Percentiles rank a stretch among this genome's conserved stretches.
Conservation (phyloP, 768 basidiomycete genomes). For the Porphyrellus cyaneotinctus region DNA sequence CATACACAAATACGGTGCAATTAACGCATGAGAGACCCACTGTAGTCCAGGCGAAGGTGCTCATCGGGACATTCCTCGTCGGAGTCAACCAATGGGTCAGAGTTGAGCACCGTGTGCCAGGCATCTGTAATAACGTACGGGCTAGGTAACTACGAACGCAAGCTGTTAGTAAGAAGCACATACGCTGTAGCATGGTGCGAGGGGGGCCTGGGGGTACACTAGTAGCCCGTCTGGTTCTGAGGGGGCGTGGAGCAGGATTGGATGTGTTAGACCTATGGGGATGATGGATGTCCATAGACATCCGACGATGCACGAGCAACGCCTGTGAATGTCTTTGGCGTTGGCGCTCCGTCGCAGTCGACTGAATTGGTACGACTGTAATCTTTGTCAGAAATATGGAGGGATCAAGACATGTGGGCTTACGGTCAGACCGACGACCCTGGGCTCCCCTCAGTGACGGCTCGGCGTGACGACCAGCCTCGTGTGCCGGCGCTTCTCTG, state of each 20-base stretch:
- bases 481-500: conserved; percentile 13
- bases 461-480: conserved; percentile 14
- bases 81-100: conserved; percentile 72
- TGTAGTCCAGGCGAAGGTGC: conserved; percentile 59
- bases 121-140: conserved; percentile 47
- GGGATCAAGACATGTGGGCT: conserved; percentile 3
- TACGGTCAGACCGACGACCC: conserved; percentile 30
- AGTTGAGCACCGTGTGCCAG: conserved; percentile 61
- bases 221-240: conserved; percentile 20
- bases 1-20: not conserved
- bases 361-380: conserved; percentile 20
- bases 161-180: conserved; percentile 20
- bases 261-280: conserved; percentile 21
- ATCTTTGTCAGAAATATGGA: conserved; percentile 7
- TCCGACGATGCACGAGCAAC: conserved; percentile 22
- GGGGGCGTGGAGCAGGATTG: conserved; percentile 21
- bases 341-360: conserved; percentile 23
- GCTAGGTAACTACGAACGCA: conserved; percentile 1
- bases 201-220: conserved; percentile 31
- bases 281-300: conserved; percentile 25
- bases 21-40: conserved; percentile 33
- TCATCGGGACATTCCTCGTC: conserved; percentile 69
- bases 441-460: conserved; percentile 16
- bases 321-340: conserved; percentile 23
- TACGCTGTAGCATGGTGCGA: conserved; percentile 66